phyloP scores from a whole-genome alignment of 805 yeast genomes.

The Saturnispora sanitii region DNA sequence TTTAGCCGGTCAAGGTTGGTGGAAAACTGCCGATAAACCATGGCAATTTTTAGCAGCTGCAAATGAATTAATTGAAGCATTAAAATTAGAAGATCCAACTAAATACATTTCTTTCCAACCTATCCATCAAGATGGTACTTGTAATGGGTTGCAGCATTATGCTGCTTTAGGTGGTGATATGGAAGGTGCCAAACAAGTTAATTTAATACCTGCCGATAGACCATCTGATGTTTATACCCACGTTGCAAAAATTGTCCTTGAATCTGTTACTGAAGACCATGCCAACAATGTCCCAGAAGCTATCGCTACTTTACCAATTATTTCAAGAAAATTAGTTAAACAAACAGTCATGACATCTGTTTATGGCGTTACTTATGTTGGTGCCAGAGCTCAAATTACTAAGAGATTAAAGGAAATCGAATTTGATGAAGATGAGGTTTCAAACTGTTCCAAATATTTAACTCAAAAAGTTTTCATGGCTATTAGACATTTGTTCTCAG shows the following conservation, averaged over 20 bases:
- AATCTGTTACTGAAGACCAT: constrained; percentile 44
- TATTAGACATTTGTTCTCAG: constrained; percentile 73
- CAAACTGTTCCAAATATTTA: constrained; percentile 46
- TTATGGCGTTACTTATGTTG: constrained; percentile 90
- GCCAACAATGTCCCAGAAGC: constrained; percentile 48
- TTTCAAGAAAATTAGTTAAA: constrained; percentile 82
- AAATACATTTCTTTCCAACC: constrained; percentile 62
- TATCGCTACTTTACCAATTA: constrained; percentile 43
- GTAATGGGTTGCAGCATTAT: constrained; percentile 79
- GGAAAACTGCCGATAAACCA: constrained; percentile 71
- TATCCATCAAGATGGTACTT: constrained; percentile 80
- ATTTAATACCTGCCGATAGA: constrained; percentile 55
- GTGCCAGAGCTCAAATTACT: constrained; percentile 83
- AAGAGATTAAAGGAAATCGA: constrained; percentile 59
- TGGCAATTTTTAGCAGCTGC: constrained; percentile 74
- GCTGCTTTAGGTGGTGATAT: constrained; percentile 82
- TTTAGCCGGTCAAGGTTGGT: constrained; percentile 46
- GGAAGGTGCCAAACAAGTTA: constrained; percentile 76
- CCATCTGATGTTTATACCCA: constrained; percentile 72
- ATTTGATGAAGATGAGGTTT: constrained; percentile 31
- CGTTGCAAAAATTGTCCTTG: constrained; percentile 56
- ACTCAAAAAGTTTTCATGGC: constrained; percentile 74
- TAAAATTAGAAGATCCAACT: constrained; percentile 52
- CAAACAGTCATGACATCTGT: constrained; percentile 98
- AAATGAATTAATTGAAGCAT: constrained; percentile 55